Evolutionary conservation across 441 rosid genomes (phyloP), one percentile per base, ranked within the genome.

Genomic region (Geranium incanum): DNA sequence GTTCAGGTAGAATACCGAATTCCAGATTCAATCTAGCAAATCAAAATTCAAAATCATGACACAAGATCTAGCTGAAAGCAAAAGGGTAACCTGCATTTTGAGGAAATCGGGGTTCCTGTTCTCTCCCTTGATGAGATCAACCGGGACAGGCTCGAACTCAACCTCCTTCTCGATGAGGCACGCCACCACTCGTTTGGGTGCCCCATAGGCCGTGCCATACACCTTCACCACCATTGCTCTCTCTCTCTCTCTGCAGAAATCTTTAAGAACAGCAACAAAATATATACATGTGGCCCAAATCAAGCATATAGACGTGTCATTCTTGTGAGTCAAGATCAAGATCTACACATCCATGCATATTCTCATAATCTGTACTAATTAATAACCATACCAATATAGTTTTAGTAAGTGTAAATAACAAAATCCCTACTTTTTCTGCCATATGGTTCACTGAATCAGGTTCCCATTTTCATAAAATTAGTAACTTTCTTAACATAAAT

Each of bases 151-250:
- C 60, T 88, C 87, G 59, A 84, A 86, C 5, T 86, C 70, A 0
- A 85, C 75, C 0, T 80, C 89, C 77, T 88, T 88, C 86, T 90
- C 97, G 0, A 81, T 57, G 6, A 88, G 78, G 13, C 90, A 84
- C 8, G 76, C 87, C 0, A 90, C 15, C 41, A 86, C 91, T 28
- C 94, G 66, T 83, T 0, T 55, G 62, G 87, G 84, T 71, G 83
- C 80, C 67, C 84, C 89, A 73, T 78, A 87, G 68, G 74, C 82
- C 7, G 92, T 77, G 65, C 92, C 89, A 62, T 82, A 84, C 78
- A 87, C 88, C 80, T 85, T 85, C 67, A 87, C 85, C 81, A 82
- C 88, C 91, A 87, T 87, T 59, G 70, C 79, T 69, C 5, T 15
- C 5, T 55, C 33, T 28, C 79, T 69, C 5, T 15, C 5, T 55